Base-by-base conservation (phyloP, 2,329 filamentous ascomycete species). In the Fusarium caatingaense region DNA sequence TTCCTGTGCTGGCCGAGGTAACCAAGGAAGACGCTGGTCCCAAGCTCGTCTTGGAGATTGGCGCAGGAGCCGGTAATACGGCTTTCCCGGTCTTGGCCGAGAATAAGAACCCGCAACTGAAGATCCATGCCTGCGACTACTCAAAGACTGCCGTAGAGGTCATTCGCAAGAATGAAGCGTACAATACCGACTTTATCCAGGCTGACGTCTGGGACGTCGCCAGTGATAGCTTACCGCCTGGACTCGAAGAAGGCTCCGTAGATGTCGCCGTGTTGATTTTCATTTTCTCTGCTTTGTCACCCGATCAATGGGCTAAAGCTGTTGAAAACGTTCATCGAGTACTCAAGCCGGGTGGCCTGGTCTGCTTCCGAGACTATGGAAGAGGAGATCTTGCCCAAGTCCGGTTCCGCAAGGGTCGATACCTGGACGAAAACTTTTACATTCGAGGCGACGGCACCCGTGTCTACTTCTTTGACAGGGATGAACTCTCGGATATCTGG, bases 341-440 rank as follows among this genome's bases (percentile, higher is more conserved):
- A 37, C 86, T 99, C 69, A 98, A 97, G 82, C 93, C 94, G 2
- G 95, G 94, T 66, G 96, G 96, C n/a, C 87, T 93, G 76, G 92
- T 99, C 56, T 88, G 97, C 77, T 98, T 99, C 86, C 90, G 96
- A 74, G 96, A 99, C 81, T 99, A 99, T 82, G 96, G 96, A 61
- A 89, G 94, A 78, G 96, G 96, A 34, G 96, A 99, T 80, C 85
- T 99, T 66, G 95, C 96, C 20, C 96, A 99, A 83, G 96, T 99
- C 66, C 88, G 96, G 63, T 98, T 99, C 84, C 97, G 96, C 83
- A 98, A 97, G 82, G 93, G 93, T 15, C 87, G 96, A 42, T 98
- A 95, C 76, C 86, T 99, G 77, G 93, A 94, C 59, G 96, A 98
- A 80, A 99, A 98, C 77, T 99, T 99, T 76, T 99, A 99, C 79